Conservation (phyloP, 176 grass and related monocot species). For the Alopecurus myosuroides region DNA sequence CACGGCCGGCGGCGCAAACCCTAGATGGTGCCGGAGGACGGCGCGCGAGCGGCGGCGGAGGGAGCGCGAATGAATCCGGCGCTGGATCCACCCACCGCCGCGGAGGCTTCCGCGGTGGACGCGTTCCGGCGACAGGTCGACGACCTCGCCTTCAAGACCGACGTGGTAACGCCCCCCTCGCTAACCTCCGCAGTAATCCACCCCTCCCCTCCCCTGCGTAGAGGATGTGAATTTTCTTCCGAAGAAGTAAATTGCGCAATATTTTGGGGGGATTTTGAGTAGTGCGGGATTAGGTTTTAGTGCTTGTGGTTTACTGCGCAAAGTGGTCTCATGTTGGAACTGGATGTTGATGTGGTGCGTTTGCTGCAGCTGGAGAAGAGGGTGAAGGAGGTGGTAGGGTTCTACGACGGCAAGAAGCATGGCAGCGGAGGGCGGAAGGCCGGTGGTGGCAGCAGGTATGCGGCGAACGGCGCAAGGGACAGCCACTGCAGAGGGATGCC, state of each 20-base stretch:
- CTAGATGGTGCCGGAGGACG: constrained; percentile 44
- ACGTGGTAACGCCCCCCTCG: constrained; percentile 27
- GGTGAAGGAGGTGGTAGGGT: constrained; percentile 54
- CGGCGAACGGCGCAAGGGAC: constrained; percentile 13
- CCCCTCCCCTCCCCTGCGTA: neutral
- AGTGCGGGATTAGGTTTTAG: neutral
- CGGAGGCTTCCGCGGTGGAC: constrained; percentile 15
- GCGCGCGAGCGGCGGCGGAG: neutral
- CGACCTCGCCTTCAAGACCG: constrained; percentile 41
- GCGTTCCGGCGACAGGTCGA: constrained; percentile 41
- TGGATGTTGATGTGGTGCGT: neutral
- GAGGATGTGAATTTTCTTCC: neutral
- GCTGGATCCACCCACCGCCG: neutral
- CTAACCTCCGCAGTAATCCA: neutral
- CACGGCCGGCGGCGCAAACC: neutral
- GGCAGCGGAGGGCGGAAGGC: constrained; percentile 35
- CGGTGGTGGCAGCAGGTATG: constrained; percentile 22
- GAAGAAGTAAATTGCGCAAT: neutral
- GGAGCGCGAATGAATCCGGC: neutral
- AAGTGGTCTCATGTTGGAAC: neutral
- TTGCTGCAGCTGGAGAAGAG: constrained; percentile 59
- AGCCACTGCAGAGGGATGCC: constrained; percentile 51
- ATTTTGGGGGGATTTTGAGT: neutral
- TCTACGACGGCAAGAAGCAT: constrained; percentile 54
- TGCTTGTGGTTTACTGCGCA: neutral